Evolutionary conservation across 805 yeast species (phyloP), one percentile per base, ranked within the genome.

Genomic region (Tetrapisispora pingtungensis): DNA sequence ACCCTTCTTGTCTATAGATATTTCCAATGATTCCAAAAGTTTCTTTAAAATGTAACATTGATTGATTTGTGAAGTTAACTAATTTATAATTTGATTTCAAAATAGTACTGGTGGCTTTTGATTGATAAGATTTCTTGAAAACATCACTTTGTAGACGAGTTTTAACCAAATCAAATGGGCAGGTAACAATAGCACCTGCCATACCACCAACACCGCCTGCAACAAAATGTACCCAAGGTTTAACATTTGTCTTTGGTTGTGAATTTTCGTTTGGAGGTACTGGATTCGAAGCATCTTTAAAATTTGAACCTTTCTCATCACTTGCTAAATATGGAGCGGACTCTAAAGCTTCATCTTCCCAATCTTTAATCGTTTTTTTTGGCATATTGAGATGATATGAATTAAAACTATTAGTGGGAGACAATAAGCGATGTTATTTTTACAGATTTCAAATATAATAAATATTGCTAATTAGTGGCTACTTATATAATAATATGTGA

Each of bases 171-270:
- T 89, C 99, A 49, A 93, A 77, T 1, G 99, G 99, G 54, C 96
- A 82, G 0, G 99, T 93, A 44, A 80, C 80, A 3, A 90, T 67
- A 1, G 98, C 96, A 22, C 99, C 99, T 27, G 90, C 85, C 97
- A 93, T 93, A 14, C 98, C 99, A 30, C 97, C 99, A 22, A 85
- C 62, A 13, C 95, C 95, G 41, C 93, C 94, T 12, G 94, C 89
- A n/a, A 84, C 84, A 59, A 84, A 84, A 65, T 84, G 90, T 6
- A 83, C 87, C 90, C 74, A 71, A 28, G 75, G 74, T 45, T 68
- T 69, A 4, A 71, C 69, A 13, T 56, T 54, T n/a, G 54, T 47
- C 38, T 48, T 54, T 15, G 37, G 43, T 26, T 52, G 32, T 31
- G 41, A 41, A 17, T 41, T 40, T 26, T 28, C n/a, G 12, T 28